Conservation (phyloP, 2,329 filamentous ascomycete genomes). For the Aureobasidium leucospermi region DNA sequence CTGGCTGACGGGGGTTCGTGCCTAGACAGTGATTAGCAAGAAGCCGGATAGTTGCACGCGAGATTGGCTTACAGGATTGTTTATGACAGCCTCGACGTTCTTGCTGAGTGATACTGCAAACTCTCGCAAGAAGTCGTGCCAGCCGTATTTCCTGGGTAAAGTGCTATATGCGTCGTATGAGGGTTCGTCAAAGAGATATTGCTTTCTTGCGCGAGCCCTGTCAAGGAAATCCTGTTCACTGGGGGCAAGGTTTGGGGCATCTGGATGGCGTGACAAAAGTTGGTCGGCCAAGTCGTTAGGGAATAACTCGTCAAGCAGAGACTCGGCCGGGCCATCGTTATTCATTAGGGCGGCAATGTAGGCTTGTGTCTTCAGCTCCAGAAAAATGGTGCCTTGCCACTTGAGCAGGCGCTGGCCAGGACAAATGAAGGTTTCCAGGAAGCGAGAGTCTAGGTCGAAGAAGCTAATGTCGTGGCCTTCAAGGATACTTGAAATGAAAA, state of each 20-base stretch:
- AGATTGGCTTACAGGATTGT: constrained; percentile 20
- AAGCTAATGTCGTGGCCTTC: constrained; percentile 55
- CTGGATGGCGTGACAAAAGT: constrained; percentile 48
- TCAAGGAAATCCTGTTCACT: constrained; percentile 55
- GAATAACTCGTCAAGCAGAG: constrained; percentile 54
- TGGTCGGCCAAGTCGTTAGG: constrained; percentile 49
- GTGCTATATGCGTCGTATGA: constrained; percentile 34
- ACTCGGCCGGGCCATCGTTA: constrained; percentile 47
- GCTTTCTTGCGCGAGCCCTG: constrained; percentile 46
- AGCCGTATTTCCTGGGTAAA: constrained; percentile 53
- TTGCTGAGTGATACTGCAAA: constrained; percentile 52
- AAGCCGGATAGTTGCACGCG: too few species aligned
- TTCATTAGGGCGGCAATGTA: constrained; percentile 56
- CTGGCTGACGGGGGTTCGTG: constrained; percentile 9
- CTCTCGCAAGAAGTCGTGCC: constrained; percentile 56
- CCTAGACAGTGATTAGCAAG: not conserved
- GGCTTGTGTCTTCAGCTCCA: constrained; percentile 61
- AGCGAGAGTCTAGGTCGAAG: constrained; percentile 55
- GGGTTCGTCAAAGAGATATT: constrained; percentile 48
- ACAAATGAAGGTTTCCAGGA: constrained; percentile 57
- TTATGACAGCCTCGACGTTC: constrained; percentile 43
- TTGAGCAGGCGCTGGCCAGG: constrained; percentile 51
- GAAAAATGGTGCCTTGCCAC: constrained; percentile 52
- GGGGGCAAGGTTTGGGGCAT: constrained; percentile 45
- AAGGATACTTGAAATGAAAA: constrained; percentile 57